Evolutionary conservation across 148 eudicot species (phyloP).

Genomic region (Rhododendron simsii): DNA sequence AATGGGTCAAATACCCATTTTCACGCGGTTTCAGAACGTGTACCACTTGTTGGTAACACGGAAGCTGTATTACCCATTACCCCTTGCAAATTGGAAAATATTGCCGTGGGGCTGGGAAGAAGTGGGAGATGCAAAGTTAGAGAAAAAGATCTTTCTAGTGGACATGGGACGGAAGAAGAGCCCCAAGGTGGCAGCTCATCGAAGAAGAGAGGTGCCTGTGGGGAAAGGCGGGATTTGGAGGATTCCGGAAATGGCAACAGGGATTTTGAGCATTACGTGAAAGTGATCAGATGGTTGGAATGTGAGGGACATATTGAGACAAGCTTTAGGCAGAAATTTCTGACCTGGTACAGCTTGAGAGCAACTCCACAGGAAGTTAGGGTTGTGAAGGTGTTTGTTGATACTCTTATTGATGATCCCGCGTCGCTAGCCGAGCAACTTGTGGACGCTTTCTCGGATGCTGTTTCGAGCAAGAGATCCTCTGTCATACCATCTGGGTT

Average conservation of each 20-base stretch:
- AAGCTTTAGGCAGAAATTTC: slow-evolving; percentile 64
- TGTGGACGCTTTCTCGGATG: slow-evolving; percentile 61
- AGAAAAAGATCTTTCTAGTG: slow-evolving; percentile 27
- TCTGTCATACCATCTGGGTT: slow-evolving; percentile 51
- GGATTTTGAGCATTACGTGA: slow-evolving; percentile 60
- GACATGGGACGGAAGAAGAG: slow-evolving; percentile 28
- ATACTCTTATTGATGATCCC: slow-evolving; percentile 62
- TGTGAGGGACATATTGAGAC: slow-evolving; percentile 67
- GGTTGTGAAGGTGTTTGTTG: slow-evolving; percentile 71
- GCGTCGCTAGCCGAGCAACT: slow-evolving; percentile 77
- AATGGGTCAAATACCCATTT: slow-evolving; percentile 30
- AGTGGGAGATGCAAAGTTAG: slow-evolving; percentile 25
- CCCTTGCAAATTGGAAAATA: slow-evolving; percentile 51
- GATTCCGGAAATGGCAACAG: slow-evolving; percentile 25
- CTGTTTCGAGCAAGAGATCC: slow-evolving; percentile 51
- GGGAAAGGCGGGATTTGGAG: slow-evolving; percentile 10
- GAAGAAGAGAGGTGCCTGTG: background rate
- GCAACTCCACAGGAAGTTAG: slow-evolving; percentile 71
- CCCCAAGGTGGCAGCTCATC: slow-evolving; percentile 1
- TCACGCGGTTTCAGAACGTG: slow-evolving; percentile 22
- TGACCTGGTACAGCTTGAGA: slow-evolving; percentile 85
- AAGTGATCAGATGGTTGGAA: slow-evolving; percentile 69
- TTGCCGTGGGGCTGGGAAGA: slow-evolving; percentile 30
- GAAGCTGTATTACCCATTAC: slow-evolving; percentile 54
- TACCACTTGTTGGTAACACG: slow-evolving; percentile 25